phyloP scores from a whole-genome alignment of 2,329 filamentous ascomycete species.

The Aureobasidium sp. region DNA sequence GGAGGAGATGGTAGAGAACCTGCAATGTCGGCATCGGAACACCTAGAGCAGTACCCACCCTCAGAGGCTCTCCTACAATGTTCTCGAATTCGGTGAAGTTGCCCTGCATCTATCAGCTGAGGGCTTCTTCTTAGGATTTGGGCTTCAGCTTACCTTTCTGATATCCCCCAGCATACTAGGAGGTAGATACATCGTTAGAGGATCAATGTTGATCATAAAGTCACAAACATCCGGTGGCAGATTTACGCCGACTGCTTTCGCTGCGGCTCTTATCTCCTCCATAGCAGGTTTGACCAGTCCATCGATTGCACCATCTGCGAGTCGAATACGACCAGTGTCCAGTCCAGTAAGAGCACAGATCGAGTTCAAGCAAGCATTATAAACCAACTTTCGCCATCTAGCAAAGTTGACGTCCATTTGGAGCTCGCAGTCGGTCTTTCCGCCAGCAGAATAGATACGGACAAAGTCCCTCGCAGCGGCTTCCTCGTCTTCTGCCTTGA shows the following conservation, averaged over 20 bases:
- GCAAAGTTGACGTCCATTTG: conserved; percentile 33
- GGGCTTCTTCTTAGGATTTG: too few relatives aligned
- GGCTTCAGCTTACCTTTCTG: conserved; percentile 30
- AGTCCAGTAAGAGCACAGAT: conserved; percentile 45
- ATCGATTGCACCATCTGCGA: conserved; percentile 32
- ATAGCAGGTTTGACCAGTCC: conserved; percentile 45
- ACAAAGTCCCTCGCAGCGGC: conserved; percentile 38
- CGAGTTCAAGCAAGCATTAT: conserved; percentile 44
- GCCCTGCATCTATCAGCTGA: conserved; percentile 26
- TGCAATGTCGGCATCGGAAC: conserved; percentile 46
- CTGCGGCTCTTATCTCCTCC: conserved; percentile 43
- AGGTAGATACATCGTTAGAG: conserved; percentile 41
- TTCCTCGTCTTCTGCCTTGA: conserved; percentile 24
- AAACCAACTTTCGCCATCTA: conserved; percentile 45
- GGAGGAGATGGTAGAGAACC: conserved; percentile 43
- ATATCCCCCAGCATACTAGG: conserved; percentile 52
- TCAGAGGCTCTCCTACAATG: conserved; percentile 50
- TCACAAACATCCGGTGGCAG: conserved; percentile 41
- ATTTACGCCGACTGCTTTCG: conserved; percentile 33
- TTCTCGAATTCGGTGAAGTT: conserved; percentile 53
- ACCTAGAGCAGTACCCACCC: conserved; percentile 43
- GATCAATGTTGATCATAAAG: conserved; percentile 43
- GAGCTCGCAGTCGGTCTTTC: conserved; percentile 37
- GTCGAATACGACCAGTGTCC: conserved; percentile 40
- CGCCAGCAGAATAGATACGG: conserved; percentile 37